Evolutionary conservation across 805 yeast species (phyloP), one percentile per base, ranked within the genome.

Genomic region (Ogataea salicorniae): DNA sequence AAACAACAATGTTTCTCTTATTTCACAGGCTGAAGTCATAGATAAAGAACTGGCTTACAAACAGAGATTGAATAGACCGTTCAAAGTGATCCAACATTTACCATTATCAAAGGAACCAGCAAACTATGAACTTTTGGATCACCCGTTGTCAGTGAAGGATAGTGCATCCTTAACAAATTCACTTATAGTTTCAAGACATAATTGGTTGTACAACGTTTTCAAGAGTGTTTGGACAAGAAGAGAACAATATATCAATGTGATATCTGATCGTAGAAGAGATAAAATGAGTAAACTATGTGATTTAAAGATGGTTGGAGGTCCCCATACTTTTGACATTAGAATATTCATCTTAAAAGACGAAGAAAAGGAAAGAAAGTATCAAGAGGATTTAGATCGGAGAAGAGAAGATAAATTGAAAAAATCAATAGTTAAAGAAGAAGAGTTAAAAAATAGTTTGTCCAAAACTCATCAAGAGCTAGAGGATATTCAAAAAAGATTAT

Each of bases 231-330:
- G 97, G 96, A 66, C 70, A 2, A 57, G 70, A 48, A 61, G 67
- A 46, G 72, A 68, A 29, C 81, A 49, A 65, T 81, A 46, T 76
- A 82, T 52, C 73, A 46, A 79, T 70, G 62, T 73, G 62, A 62
- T 67, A 46, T 62, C 72, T 50, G 74, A 72, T 47, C 65, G 68
- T 38, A 75, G 68, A 57, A 66, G 95, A 57, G 97, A 92, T 53
- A 82, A 82, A 47, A 90, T 91, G 96, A 84, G 89, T 50, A 90
- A 89, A 61, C 69, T 94, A 47, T 80, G 92, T 55, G 97, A 91
- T 55, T 81, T 91, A 50, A 68, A 71, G 1, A 66, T 90, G 67
- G 71, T 73, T 11, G 73, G 85, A 20, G 98, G 97, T 0, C 96
- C 97, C 0, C 99, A 92, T 66, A 66, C 71, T 0, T 88, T 88